Percentiles rank a stretch among this genome's conserved stretches.
Evolutionary conservation across 2,329 filamentous ascomycete genomes (phyloP).

Genomic region (Whalleya microplaca): DNA sequence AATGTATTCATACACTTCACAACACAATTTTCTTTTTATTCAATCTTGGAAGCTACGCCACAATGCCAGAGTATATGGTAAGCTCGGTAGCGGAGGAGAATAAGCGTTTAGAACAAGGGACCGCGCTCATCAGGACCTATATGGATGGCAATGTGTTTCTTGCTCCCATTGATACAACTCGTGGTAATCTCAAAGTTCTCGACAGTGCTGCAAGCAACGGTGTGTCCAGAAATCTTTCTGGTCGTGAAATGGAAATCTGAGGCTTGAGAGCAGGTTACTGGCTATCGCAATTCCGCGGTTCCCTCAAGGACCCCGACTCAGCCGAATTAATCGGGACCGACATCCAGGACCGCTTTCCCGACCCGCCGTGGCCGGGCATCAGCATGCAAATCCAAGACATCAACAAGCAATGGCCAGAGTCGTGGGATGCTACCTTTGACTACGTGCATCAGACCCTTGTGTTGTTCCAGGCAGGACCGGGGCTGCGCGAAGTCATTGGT

Average conservation of each 20-base stretch:
- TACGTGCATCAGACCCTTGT: slow-evolving; percentile 17
- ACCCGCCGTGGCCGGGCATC: slow-evolving; percentile 9
- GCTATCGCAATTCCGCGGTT: slow-evolving; percentile 9
- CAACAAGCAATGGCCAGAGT: slow-evolving; percentile 12
- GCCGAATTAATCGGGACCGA: slow-evolving; percentile 17
- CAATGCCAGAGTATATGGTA: slow-evolving; percentile 8
- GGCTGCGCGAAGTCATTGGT: slow-evolving; percentile 3
- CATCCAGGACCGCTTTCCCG: slow-evolving; percentile 10
- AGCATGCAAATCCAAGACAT: slow-evolving; percentile 14
- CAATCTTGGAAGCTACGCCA: background rate
- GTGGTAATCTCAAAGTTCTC: slow-evolving; percentile 4
- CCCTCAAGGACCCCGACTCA: slow-evolving; percentile 12
- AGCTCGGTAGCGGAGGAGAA: slow-evolving; percentile 10
- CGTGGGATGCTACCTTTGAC: slow-evolving; percentile 12
- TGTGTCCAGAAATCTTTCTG: background rate
- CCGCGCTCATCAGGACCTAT: slow-evolving; percentile 1
- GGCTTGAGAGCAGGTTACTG: slow-evolving; percentile 1
- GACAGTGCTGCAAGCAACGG: slow-evolving; percentile 13
- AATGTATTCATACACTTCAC: too few relatives aligned
- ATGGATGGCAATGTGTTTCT: slow-evolving; percentile 14
- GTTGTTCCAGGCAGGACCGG: slow-evolving; percentile 7
- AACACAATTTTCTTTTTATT: too few relatives aligned
- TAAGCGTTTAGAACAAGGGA: slow-evolving; percentile 9
- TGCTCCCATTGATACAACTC: slow-evolving; percentile 7
- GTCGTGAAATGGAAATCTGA: background rate